Evolutionary conservation across 163 green algal genomes (phyloP).

Genomic region (Chloroidium sp.): DNA sequence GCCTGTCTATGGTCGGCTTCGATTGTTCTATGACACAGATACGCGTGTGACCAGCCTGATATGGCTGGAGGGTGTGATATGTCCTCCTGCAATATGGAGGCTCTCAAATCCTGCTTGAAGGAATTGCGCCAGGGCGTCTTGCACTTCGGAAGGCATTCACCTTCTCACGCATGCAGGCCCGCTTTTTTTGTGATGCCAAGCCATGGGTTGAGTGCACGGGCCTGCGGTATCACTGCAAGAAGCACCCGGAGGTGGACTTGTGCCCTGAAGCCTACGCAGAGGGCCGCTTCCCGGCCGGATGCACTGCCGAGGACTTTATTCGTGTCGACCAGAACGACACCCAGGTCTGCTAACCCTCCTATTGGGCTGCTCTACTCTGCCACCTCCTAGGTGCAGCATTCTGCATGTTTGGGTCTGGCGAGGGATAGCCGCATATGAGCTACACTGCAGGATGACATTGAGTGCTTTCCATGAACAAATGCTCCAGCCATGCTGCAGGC

Average conservation of each 20-base stretch:
- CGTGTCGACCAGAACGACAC: constrained; percentile 40
- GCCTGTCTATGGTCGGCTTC: too few species aligned
- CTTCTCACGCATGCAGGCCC: constrained; percentile 1
- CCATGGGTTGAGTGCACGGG: constrained; percentile 71
- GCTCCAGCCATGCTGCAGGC: not conserved
- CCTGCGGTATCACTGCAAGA: constrained; percentile 79
- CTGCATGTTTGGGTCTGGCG: too few species aligned
- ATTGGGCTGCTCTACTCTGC: too few species aligned
- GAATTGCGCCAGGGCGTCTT: not conserved
- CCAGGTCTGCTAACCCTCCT: not conserved
- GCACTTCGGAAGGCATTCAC: not conserved
- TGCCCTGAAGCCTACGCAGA: constrained; percentile 75
- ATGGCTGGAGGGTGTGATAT: not conserved
- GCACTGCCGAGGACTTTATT: constrained; percentile 73
- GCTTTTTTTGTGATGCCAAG: constrained; percentile 61
- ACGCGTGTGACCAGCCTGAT: too few species aligned
- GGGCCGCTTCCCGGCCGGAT: constrained; percentile 71
- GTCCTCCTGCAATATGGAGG: not conserved
- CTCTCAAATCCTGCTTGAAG: not conserved
- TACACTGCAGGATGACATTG: not conserved
- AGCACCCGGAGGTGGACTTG: constrained; percentile 70
- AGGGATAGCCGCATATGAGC: not conserved
- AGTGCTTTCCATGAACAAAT: not conserved
- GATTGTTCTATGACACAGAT: too few species aligned
- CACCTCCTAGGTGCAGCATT: too few species aligned